Evolutionary conservation across 2,329 filamentous ascomycete genomes (phyloP).

Genomic region (Dothiorella sarmentorum): DNA sequence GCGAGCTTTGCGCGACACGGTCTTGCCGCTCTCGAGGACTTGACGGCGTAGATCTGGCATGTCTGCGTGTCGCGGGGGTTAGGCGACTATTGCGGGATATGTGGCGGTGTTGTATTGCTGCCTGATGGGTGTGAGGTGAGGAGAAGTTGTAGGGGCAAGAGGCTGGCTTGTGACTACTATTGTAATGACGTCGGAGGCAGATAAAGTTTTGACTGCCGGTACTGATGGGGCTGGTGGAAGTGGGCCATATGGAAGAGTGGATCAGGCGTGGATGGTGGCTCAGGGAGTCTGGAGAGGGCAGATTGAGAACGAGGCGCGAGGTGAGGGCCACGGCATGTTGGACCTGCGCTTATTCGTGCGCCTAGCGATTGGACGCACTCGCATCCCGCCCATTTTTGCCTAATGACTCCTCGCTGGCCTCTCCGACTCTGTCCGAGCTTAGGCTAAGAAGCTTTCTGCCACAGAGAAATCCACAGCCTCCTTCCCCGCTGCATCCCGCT

Average conservation of each 20-base stretch:
- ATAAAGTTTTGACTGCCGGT: background rate
- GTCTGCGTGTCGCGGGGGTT: conserved; percentile 18
- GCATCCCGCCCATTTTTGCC: background rate
- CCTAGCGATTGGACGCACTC: conserved; percentile 5
- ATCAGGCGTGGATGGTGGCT: background rate
- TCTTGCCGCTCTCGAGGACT: conserved; percentile 70
- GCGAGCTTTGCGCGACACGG: conserved; percentile 64
- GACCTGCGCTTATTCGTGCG: conserved; percentile 15
- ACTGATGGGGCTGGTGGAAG: background rate
- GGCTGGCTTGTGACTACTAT: background rate
- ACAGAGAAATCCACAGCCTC: background rate
- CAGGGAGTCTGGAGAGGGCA: background rate
- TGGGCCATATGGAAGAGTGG: conserved; percentile 13
- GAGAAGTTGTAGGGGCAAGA: background rate
- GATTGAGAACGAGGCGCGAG: background rate
- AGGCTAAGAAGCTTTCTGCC: background rate
- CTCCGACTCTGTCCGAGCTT: background rate
- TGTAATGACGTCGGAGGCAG: conserved; percentile 15
- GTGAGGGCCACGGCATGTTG: no score
- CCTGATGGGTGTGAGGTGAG: background rate
- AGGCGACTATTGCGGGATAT: conserved; percentile 10
- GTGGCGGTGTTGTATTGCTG: background rate
- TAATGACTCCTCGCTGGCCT: background rate
- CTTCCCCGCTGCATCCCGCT: background rate
- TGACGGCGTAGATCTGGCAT: conserved; percentile 66